phyloP scores from a whole-genome alignment of 2,329 filamentous ascomycete genomes.

The Colletotrichum agaves region DNA sequence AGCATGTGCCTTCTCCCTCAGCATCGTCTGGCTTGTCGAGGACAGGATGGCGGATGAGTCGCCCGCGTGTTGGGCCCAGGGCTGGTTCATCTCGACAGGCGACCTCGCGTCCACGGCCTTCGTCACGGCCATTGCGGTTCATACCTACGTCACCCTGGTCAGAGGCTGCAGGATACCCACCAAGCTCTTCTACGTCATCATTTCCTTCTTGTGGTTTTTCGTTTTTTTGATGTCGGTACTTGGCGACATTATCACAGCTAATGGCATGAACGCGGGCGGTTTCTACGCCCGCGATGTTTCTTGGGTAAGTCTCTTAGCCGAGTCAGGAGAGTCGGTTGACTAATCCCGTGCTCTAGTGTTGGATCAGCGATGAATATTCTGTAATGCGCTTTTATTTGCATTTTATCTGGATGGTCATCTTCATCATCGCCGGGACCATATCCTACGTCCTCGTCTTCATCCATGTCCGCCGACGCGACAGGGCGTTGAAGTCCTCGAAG shows the following conservation, averaged over 20 bases:
- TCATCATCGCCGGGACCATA: slow-evolving; percentile 47
- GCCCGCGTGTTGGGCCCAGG: slow-evolving; percentile 62
- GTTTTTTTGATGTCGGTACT: slow-evolving; percentile 35
- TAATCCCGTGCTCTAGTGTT: slow-evolving; percentile 57
- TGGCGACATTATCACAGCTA: slow-evolving; percentile 24
- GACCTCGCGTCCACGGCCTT: slow-evolving; percentile 68
- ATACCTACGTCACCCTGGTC: slow-evolving; percentile 66
- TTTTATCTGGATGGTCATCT: slow-evolving; percentile 70
- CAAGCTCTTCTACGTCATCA: slow-evolving; percentile 53
- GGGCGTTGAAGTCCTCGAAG: neutral
- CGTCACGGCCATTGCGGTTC: slow-evolving; percentile 66
- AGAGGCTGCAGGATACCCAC: slow-evolving; percentile 58
- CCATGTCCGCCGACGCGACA: slow-evolving; percentile 41
- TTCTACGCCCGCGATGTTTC: slow-evolving; percentile 65
- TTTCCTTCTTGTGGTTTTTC: slow-evolving; percentile 60
- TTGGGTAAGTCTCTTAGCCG: slow-evolving; percentile 56
- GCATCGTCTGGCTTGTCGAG: slow-evolving; percentile 60
- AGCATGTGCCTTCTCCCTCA: slow-evolving; percentile 64
- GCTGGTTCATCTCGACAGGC: slow-evolving; percentile 67
- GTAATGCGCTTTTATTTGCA: slow-evolving; percentile 68
- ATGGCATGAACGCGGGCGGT: slow-evolving; percentile 9
- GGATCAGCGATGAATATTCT: slow-evolving; percentile 59
- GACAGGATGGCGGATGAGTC: slow-evolving; percentile 60
- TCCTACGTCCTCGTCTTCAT: slow-evolving; percentile 52
- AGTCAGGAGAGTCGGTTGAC: neutral